phyloP scores from a whole-genome alignment of 805 yeast genomes.

The Starmerella stellata region DNA sequence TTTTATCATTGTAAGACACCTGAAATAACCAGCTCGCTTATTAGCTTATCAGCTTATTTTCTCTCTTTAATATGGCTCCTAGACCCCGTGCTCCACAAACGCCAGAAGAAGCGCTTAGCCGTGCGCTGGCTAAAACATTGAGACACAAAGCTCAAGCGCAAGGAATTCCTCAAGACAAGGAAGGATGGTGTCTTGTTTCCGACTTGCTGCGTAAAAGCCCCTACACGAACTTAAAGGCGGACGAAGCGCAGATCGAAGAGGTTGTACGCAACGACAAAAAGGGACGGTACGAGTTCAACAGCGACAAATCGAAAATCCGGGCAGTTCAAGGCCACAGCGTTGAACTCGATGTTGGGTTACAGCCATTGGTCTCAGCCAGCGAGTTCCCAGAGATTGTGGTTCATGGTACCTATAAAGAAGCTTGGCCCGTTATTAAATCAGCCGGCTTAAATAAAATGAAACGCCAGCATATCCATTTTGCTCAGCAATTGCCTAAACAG shows the following conservation, averaged over 20 bases:
- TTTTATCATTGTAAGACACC: too few relatives aligned
- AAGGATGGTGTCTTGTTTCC: conserved; percentile 46
- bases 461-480: conserved; percentile 75
- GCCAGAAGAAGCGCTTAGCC: conserved; percentile 29
- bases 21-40: too few relatives aligned
- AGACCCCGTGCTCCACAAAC: conserved; percentile 4
- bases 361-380: conserved; percentile 24
- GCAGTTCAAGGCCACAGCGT: conserved; percentile 91
- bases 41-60: too few relatives aligned
- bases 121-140: conserved; percentile 53
- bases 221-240: conserved; percentile 37
- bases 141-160: conserved; percentile 75
- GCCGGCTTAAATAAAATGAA: conserved; percentile 52
- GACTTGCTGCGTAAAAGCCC: conserved; percentile 40
- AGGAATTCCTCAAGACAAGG: conserved; percentile 38
- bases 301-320: conserved; percentile 31
- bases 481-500: conserved; percentile 41
- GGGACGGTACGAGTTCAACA: conserved; percentile 42
- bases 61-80: conserved; percentile 4
- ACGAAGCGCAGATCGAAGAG: conserved; percentile 37
- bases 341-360: conserved; percentile 28
- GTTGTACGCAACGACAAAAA: conserved; percentile 54
- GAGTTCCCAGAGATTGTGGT: conserved; percentile 38
- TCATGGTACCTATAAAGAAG: conserved; percentile 57
- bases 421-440: conserved; percentile 31